phyloP scores from a whole-genome alignment of 768 basidiomycete species.

The Neoboletus magnificus region DNA sequence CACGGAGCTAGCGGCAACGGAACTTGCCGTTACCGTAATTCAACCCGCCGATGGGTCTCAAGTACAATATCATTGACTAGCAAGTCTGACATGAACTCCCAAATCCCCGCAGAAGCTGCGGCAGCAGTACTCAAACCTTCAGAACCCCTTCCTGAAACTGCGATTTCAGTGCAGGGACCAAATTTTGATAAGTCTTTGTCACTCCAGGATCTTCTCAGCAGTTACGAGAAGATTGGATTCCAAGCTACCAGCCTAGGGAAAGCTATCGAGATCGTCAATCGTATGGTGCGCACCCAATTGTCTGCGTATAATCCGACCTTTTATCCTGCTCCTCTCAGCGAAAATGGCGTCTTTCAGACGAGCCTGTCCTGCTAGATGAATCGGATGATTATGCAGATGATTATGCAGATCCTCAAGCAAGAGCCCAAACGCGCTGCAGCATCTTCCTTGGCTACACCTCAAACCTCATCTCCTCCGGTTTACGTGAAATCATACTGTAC shows the following conservation, averaged over 20 bases:
- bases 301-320: not conserved
- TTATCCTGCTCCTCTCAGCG: constrained; percentile 45
- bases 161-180: constrained; percentile 80
- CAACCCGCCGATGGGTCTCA: no score
- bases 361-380: constrained; percentile 69
- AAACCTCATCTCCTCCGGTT: constrained; percentile 95
- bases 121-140: constrained; percentile 78
- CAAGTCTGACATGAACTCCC: constrained; percentile 14
- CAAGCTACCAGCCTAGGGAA: constrained; percentile 91
- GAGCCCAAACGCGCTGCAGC: constrained; percentile 72
- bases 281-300: constrained; percentile 61
- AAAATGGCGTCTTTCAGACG: constrained; percentile 86
- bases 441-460: constrained; percentile 98
- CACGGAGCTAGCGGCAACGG: constrained; percentile 14
- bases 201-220: constrained; percentile 65
- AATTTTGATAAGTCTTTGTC: constrained; percentile 71
- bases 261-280: constrained; percentile 87
- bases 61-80: not conserved
- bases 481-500: constrained; percentile 88
- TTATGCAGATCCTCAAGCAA: constrained; percentile 53
- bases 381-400: constrained; percentile 65
- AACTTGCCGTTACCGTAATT: constrained; percentile 24
- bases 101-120: constrained; percentile 57
- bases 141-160: constrained; percentile 60
- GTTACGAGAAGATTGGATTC: constrained; percentile 91